Evolutionary conservation across 768 basidiomycete species (phyloP).

Genomic region (Hortiboletus campestris): DNA sequence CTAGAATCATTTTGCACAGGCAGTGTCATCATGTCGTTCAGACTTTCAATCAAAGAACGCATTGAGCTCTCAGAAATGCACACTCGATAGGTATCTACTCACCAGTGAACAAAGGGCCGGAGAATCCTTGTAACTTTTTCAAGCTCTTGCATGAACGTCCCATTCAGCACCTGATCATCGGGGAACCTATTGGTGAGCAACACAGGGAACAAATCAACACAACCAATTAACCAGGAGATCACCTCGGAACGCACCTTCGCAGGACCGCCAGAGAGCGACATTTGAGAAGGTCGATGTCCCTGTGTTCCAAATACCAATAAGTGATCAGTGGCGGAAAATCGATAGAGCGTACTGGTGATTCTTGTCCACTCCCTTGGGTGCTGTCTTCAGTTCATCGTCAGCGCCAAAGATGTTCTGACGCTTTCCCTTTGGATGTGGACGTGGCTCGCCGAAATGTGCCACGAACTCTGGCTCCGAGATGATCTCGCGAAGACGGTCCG

Average conservation of each 20-base stretch:
- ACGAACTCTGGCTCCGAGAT: constrained; percentile 74
- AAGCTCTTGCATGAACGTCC: constrained; percentile 63
- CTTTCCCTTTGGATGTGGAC: constrained; percentile 57
- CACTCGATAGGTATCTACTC: constrained; percentile 18
- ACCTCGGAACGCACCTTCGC: constrained; percentile 44
- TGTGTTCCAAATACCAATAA: constrained; percentile 23
- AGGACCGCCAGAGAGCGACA: constrained; percentile 75
- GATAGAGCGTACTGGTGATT: constrained; percentile 59
- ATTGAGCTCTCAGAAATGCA: background rate
- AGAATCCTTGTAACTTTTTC: constrained; percentile 52
- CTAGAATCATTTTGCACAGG: constrained; percentile 28
- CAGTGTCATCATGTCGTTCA: constrained; percentile 73
- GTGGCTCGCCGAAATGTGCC: constrained; percentile 69
- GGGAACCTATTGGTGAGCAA: constrained; percentile 49
- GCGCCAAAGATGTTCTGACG: constrained; percentile 79
- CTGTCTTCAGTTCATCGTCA: constrained; percentile 86
- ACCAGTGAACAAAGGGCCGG: constrained; percentile 81
- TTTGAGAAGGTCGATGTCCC: constrained; percentile 91
- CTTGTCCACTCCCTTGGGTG: constrained; percentile 88
- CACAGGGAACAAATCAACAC: constrained; percentile 16
- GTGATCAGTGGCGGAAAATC: background rate
- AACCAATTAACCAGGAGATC: background rate
- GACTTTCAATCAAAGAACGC: constrained; percentile 34
- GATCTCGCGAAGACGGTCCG: constrained; percentile 60
- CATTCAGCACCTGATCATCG: constrained; percentile 68